phyloP scores from a whole-genome alignment of 257 asterid genomes.

The Nicotiana noctiflora region DNA sequence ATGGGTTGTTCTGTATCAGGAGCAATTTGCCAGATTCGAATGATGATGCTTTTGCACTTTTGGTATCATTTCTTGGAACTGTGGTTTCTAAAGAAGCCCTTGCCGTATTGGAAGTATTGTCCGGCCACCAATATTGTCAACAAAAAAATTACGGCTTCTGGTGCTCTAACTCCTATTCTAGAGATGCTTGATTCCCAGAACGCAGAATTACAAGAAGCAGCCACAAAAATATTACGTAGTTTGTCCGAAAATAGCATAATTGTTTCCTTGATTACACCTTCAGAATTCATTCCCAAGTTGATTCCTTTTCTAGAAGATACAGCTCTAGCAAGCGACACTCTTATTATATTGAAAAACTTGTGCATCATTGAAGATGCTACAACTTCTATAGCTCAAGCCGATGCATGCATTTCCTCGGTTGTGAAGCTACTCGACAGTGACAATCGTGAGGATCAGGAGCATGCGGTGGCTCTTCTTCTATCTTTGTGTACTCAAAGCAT shows the following conservation, averaged over 20 bases:
- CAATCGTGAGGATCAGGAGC: slow-evolving; percentile 79
- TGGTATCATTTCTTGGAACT: slow-evolving; percentile 65
- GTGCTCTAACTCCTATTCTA: slow-evolving; percentile 41
- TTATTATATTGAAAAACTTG: slow-evolving; percentile 59
- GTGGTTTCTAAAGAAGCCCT: slow-evolving; percentile 59
- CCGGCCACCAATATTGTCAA: slow-evolving; percentile 27
- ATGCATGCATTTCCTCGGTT: slow-evolving; percentile 44
- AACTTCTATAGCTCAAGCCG: slow-evolving; percentile 34
- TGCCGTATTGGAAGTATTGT: slow-evolving; percentile 39
- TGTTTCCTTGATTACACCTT: background rate
- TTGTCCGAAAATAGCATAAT: slow-evolving; percentile 29
- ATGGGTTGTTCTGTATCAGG: slow-evolving; percentile 27
- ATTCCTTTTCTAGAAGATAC: too few relatives aligned
- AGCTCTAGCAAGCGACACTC: slow-evolving; percentile 71
- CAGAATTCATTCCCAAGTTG: slow-evolving; percentile 10
- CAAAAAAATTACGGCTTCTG: slow-evolving; percentile 38
- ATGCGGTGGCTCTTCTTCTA: slow-evolving; percentile 74
- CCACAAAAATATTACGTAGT: slow-evolving; percentile 41
- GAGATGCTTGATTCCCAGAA: slow-evolving; percentile 47
- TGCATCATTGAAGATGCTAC: slow-evolving; percentile 45
- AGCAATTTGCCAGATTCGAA: slow-evolving; percentile 29
- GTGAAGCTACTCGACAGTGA: slow-evolving; percentile 42
- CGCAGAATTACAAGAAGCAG: slow-evolving; percentile 38
- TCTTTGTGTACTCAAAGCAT: too few relatives aligned
- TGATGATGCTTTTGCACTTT: slow-evolving; percentile 41